Evolutionary conservation across 1,284 basidiomycete species (phyloP), one percentile per base, ranked within the genome.

Genomic region (Ceratobasidium sp.): DNA sequence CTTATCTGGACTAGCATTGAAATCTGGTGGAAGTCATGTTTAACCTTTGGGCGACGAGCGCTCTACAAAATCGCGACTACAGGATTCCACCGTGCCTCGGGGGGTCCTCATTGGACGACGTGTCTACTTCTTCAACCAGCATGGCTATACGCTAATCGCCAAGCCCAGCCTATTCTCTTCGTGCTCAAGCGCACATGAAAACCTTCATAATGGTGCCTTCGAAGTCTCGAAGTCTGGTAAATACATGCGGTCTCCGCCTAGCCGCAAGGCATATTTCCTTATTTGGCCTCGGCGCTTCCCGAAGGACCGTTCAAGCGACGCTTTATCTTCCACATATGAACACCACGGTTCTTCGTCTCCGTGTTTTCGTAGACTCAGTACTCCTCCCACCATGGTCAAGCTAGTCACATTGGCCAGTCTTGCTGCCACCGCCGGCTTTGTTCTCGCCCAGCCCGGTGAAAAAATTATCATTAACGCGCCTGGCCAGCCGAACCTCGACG

Each of bases 401-500:
- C 56, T 60, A 44, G 27, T 27, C 6, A 50, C 31, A 5, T 44
- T 71, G 14, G 66, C 66, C 9, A 24, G 67, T 29, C 51, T 72
- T 19, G 67, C 54, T 11, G 54, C 54, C 8, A 60, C 67, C 19
- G 54, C 66, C 8, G 45, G 54, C 24, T 50, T 33, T n/a, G 54
- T 51, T n/a, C 41, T 57, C 3, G 67, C 67, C 4, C 29, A 53
- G 15, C 67, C 54, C 11, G 67, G 67, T n/a, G 67, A 72, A 36
- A 72, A 72, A 45, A 51, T 72, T 24, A 60, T 72, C 31, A 72
- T 72, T 56, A 72, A 72, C 56, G 67, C 67, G 9, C 56, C 67
- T 1, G 67, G 67, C 14, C 67, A 72, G 31, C 67, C 67, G 11
- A 50, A 60, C 22, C 11, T 72, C 56, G 56, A 72, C 56, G 67